Base-by-base conservation (phyloP, 2,329 filamentous ascomycete genomes). In the Furcasterigmium furcatum region DNA sequence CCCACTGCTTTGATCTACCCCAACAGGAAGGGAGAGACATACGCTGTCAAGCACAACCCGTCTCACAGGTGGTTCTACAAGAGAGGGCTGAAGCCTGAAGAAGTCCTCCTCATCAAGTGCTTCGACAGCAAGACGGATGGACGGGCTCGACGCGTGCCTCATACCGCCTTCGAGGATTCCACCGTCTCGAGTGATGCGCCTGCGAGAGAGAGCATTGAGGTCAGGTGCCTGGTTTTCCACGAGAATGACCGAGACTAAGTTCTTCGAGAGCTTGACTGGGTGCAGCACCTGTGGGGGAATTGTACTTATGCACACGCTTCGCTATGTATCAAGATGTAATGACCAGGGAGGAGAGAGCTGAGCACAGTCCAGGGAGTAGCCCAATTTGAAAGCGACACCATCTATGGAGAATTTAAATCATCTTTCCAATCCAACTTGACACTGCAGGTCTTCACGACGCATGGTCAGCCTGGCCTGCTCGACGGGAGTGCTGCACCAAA, bases 21-120 rank as follows among this genome's bases (percentile, higher is more conserved):
- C 0, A 63, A 70, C 45, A 68, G 75, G 4, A 58, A 62, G 25
- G 76, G 76, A 13, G 74, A 78, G 63, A 79, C 74, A 10, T 74
- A 70, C 48, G 51, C 57, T 0, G 70, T 78, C 3, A 63, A 61
- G n/a, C 52, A 73, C 43, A 66, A 68, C 47, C 52, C 57, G 0
- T 45, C 52, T 2, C 74, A 79, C 32, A 65, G 62, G 54, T 82
- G 77, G 77, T 76, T 72, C 56, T 82, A 77, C 58, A 67, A 75
- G 48, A 67, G 67, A 40, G 67, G 66, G 2, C 71, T 81, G 55
- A 68, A 64, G 1, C 76, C 77, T 0, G 66, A 74, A 4, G 71
- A 84, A 62, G 73, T 78, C 4, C 66, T 79, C 4, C 54, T 84
- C 36, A 79, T 84, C 61, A 84, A 84, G 59, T 82, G 77, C 54